A percentile compares a stretch with the other conserved stretches of the same genome.
phyloP scores from a whole-genome alignment of 768 basidiomycete species.

The Neoboletus magnificus region DNA sequence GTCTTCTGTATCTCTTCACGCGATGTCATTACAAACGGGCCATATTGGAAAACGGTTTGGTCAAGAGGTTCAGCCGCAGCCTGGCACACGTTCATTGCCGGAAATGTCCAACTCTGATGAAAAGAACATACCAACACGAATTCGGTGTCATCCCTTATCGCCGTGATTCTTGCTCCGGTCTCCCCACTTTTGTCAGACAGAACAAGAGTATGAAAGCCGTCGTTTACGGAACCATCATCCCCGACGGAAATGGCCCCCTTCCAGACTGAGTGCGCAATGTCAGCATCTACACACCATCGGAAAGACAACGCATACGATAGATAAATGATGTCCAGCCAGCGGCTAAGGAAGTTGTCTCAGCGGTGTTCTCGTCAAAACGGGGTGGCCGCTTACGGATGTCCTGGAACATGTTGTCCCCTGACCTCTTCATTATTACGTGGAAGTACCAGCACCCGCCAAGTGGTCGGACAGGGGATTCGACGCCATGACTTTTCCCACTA shows the following conservation, averaged over 20 bases:
- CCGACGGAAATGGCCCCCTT: slow-evolving; percentile 64
- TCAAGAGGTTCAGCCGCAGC: slow-evolving; percentile 86
- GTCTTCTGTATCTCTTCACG: slow-evolving; percentile 79
- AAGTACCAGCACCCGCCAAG: slow-evolving; percentile 95
- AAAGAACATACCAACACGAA: slow-evolving; percentile 59
- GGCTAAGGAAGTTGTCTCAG: slow-evolving; percentile 39
- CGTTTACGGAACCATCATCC: slow-evolving; percentile 42
- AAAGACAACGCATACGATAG: slow-evolving; percentile 55
- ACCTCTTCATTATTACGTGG: slow-evolving; percentile 65
- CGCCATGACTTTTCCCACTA: slow-evolving; percentile 83
- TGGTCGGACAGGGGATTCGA: slow-evolving; percentile 84
- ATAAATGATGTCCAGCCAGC: slow-evolving; percentile 88
- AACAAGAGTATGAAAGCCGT: slow-evolving; percentile 78
- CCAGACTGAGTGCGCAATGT: slow-evolving; percentile 25
- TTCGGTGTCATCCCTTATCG: slow-evolving; percentile 60
- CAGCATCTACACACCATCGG: not conserved
- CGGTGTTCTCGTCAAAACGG: not conserved
- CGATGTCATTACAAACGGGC: slow-evolving; percentile 85
- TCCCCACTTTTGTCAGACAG: slow-evolving; percentile 58
- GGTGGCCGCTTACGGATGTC: slow-evolving; percentile 60
- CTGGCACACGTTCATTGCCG: slow-evolving; percentile 32
- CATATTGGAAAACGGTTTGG: slow-evolving; percentile 84
- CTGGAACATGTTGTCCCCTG: slow-evolving; percentile 68
- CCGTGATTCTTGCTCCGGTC: slow-evolving; percentile 65
- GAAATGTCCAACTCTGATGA: not conserved